Evolutionary conservation across 108 stramenopile species (phyloP), one percentile per base, ranked within the genome.

Genomic region (Skeletonema costatum): DNA sequence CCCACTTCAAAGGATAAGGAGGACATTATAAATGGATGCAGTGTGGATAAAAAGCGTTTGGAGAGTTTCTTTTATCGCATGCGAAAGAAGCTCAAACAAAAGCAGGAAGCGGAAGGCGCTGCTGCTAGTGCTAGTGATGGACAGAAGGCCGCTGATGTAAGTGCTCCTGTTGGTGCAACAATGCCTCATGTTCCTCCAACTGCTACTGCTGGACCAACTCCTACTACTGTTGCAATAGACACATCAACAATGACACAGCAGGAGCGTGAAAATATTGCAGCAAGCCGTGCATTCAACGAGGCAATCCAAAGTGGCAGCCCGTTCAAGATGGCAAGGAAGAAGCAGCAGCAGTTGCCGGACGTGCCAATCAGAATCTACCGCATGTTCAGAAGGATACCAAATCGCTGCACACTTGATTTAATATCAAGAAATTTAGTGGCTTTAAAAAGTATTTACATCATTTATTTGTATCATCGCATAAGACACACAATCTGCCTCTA

Each of bases 31-130:
- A 17, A 25, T 10, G 73, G 29, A 17, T 64, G 48, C 17, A 64
- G 73, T 11, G 64, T 74, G 2, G 64, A 74, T 38, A 74, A 66
- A 35, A 66, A 56, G 31, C 64, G 64, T 29, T 66, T 74, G 35
- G 73, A 74, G n/a, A 36, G 73, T 31, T 66, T 32, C 62, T 74
- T 74, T 32, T 74, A 50, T 42, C 48, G 73, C 33, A 35, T 63
- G 10, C 38, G 73, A 19, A 74, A 66, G 73, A 74, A 66, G 64
- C 53, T 53, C 53, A 53, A 53, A 53, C 53, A 53, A n/a, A 53
- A 53, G 25, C 25, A 25, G n/a, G 53, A 53, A 0, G 53, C 0
- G 21, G 25, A 0, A 10, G 53, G 5, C 0, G 53, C 9, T 53
- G 21, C 53, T 29, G 25, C 19, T 21, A 53, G 7, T 53, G n/a